phyloP scores from a whole-genome alignment of 2,329 filamentous ascomycete genomes.

The Calonectria pseudoreteaudii region DNA sequence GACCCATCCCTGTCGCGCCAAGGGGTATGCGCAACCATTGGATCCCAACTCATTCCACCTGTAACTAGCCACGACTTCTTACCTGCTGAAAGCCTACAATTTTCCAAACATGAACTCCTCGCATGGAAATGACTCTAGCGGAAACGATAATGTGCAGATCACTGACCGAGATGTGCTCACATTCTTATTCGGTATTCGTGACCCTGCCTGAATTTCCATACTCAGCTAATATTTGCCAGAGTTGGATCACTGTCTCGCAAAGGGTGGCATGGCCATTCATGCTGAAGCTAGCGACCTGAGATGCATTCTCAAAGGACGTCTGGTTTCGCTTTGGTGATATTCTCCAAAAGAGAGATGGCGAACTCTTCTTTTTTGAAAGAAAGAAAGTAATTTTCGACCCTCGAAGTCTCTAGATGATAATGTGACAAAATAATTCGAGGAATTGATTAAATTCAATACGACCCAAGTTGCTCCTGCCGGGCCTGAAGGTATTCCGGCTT shows the following conservation, averaged over 20 bases:
- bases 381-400: constrained; percentile 65
- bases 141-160: not conserved
- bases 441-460: constrained; percentile 68
- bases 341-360: constrained; percentile 75
- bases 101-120: not conserved
- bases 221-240: not conserved
- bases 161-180: not conserved
- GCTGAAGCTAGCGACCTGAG: constrained; percentile 58
- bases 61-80: not conserved
- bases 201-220: not conserved
- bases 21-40: no score
- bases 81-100: no score
- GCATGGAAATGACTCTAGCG: not conserved
- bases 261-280: not conserved
- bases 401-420: not conserved
- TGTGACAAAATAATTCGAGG: constrained; percentile 51
- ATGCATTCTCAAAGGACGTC: constrained; percentile 62
- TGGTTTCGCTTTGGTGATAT: constrained; percentile 88
- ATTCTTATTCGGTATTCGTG: not conserved
- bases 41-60: no score
- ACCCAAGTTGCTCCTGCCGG: constrained; percentile 76
- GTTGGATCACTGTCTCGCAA: not conserved
- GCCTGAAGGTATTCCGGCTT: constrained; percentile 61
- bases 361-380: constrained; percentile 83
- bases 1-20: no score